Conservation (phyloP, 768 basidiomycete species). For the Pleurotus platypus region DNA sequence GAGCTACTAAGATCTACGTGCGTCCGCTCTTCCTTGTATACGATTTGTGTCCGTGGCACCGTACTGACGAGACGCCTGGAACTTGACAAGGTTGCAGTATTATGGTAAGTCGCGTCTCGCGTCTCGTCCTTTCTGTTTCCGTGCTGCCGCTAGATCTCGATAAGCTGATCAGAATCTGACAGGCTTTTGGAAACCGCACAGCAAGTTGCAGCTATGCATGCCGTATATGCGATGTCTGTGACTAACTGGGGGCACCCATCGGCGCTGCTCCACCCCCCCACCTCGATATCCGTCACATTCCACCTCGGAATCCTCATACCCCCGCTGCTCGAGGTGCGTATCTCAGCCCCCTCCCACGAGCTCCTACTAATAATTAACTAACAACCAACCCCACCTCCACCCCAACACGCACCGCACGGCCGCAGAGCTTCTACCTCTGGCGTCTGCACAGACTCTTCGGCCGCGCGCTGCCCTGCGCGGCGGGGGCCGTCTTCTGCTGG, state of each 20-base stretch:
- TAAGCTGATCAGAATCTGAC: background rate
- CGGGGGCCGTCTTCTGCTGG: background rate
- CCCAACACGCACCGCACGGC: background rate
- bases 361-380: no score
- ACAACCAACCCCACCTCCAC: background rate
- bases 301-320: background rate
- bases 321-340: background rate
- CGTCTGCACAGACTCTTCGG: background rate
- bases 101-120: background rate
- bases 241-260: background rate
- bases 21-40: background rate
- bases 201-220: background rate
- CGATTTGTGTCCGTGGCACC: no score
- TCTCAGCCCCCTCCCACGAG: background rate
- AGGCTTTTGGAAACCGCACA: background rate
- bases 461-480: background rate
- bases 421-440: background rate
- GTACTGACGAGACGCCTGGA: no score
- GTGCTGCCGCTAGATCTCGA: background rate
- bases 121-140: background rate
- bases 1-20: background rate
- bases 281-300: background rate
- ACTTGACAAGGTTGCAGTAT: background rate
- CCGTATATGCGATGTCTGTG: constrained; percentile 2
- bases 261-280: background rate